Base-by-base conservation (phyloP, 805 yeast species). In the Candida vaughaniae region DNA sequence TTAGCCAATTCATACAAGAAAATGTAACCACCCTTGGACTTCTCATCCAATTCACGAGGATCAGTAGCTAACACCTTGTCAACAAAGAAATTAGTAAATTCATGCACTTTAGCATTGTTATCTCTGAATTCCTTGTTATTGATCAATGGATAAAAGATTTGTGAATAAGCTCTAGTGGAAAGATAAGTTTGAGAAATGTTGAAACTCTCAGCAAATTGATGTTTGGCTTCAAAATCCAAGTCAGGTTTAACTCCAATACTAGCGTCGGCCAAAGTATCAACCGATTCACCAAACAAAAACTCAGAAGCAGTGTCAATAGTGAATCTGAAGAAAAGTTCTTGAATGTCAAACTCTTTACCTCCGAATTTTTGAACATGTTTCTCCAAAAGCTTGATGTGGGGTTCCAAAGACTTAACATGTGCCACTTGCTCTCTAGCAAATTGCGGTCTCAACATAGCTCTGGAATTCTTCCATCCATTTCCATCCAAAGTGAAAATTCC, bases 1-100 rank as follows among this genome's bases (percentile, higher is more conserved):
- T 68, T 66, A 33, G 62, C 72, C 42, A 75, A 62, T 47, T 73
- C 78, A 33, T 64, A 60, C 39, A 75, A 63, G 52, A 75, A 73
- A 9, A 71, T 64, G 44, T 70, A 74, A 16, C 69, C 61, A 22
- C 59, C 72, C 27, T 48, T 52, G 14, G 64, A 58, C 39, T 35
- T 42, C 44, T 50, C 49, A 26, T 52, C 66, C 28, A 60, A 52
- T 33, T 60, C 66, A 41, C 53, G 54, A 16, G 43, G 60, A 8
- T 55, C 41, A n/a, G 60, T 46, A 7, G 44, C 46, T 30, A 73
- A 53, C 5, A 72, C 75, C 36, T 47, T 47, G 23, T 58, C 37
- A 17, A 70, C 77, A 43, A 65, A 71, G 39, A 48, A 56, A 43
- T 70, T 64, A 17, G 68, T 32, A 40, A 56, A 56, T 23, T 43